A percentile compares a stretch with the other conserved stretches of the same genome.
phyloP scores from a whole-genome alignment of 2,329 filamentous ascomycete genomes.

The Coniochaeta sp. region DNA sequence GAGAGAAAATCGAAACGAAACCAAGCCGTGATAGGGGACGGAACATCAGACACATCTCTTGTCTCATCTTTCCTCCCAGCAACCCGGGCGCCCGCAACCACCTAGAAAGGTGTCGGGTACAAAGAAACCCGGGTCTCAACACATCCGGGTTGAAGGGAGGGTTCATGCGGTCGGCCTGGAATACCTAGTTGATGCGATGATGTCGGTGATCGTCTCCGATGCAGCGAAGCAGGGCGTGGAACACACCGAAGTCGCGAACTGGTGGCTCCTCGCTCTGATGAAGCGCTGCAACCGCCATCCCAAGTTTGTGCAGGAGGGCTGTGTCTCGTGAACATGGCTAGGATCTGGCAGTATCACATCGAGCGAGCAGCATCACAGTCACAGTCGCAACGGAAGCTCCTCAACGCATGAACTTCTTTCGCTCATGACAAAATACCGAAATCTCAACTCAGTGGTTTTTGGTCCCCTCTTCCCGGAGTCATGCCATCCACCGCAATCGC shows the following conservation, averaged over 20 bases:
- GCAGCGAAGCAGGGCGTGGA: background rate
- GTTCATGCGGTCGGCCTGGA: background rate
- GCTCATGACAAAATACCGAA: background rate
- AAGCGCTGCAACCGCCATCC: no score
- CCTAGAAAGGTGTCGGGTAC: background rate
- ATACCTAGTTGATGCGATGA: background rate
- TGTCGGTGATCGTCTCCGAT: background rate
- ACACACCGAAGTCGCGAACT: no score
- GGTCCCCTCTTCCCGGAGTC: no score
- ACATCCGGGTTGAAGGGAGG: background rate
- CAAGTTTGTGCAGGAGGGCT: background rate
- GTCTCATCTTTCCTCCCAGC: background rate
- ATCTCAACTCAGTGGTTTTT: no score
- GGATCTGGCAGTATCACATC: background rate
- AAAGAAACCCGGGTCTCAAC: background rate
- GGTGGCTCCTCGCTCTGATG: background rate
- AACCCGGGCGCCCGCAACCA: background rate
- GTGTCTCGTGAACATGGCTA: background rate
- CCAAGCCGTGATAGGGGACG: background rate
- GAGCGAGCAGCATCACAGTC: background rate
- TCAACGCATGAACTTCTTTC: background rate
- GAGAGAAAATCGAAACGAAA: constrained; percentile 1
- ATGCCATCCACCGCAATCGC: no score
- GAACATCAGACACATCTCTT: background rate
- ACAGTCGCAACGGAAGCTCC: background rate